Evolutionary conservation across 345 rosid species (phyloP), one percentile per base, ranked within the genome.

Genomic region (Hevea brasiliensis): DNA sequence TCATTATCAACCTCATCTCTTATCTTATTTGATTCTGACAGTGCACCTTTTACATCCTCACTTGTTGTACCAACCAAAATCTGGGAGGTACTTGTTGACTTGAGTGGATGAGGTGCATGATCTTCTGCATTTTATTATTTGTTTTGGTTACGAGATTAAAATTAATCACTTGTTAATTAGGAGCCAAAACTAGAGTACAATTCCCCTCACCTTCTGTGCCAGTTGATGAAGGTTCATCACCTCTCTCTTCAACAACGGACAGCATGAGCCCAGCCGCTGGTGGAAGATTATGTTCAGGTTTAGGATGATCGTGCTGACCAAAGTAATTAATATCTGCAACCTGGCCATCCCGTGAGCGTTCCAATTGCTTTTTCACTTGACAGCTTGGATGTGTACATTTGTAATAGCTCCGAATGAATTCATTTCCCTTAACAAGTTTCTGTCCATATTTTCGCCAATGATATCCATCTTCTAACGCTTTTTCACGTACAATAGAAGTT

Each of bases 371-470:
- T 76, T 95, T 95, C 44, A 87, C 98, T 80, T 60, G 90, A 76
- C 99, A 95, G 72, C 81, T 86, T 51, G 90, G 85, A 84, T 89
- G 85, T 0, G 99, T 90, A 67, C 99, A 95, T 79, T 81, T 77
- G 84, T 93, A 94, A 80, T 92, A 94, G 83, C 98, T 94, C 67
- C 98, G 83, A 2, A 94, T 76, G 76, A 89, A 92, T 83, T 90
- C 98, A 83, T 92, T 94, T 32, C 94, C 98, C 74, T 85, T 88
- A 59, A 94, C 98, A 82, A 89, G 77, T 72, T 94, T 94, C 88
- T 94, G 98, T 18, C 98, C 98, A 20, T 94, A 94, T 75, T 94
- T 94, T 53, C 97, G 81, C 98, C 98, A 94, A 77, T 88, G 88
- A 81, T 83, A 95, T 67, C 97, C 99, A 67, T 92, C 98, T 78